Percentiles rank a stretch among this genome's conserved stretches.
Evolutionary conservation across 352 stramenopile genomes (phyloP).

Genomic region (Globisporangium emineosum): DNA sequence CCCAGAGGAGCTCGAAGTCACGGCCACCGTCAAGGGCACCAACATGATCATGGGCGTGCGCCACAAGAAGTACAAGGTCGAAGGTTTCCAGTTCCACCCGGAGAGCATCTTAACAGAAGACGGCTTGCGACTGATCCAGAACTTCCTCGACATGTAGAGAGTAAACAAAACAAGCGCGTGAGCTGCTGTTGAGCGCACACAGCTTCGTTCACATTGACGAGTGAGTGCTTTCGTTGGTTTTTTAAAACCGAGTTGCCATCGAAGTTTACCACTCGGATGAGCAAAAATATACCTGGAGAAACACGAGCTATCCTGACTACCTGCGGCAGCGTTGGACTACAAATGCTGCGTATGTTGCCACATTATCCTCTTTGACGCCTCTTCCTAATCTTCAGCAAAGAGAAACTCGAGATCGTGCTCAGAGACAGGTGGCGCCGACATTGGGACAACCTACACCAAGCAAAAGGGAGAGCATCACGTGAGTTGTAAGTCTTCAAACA

Average conservation of each 20-base stretch:
- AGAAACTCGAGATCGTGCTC: constrained; percentile 67
- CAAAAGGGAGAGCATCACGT: neutral
- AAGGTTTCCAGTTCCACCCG: constrained; percentile 88
- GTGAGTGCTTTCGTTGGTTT: neutral
- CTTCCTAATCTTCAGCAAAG: constrained; percentile 67
- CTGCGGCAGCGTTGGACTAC: neutral
- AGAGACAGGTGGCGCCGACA: constrained; percentile 24
- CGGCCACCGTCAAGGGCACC: constrained; percentile 74
- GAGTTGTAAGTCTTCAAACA: neutral
- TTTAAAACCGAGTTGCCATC: neutral
- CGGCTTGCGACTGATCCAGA: constrained; percentile 81
- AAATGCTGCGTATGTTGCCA: too few species aligned
- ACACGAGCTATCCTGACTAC: neutral
- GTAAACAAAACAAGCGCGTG: neutral
- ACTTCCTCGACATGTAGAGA: constrained; percentile 84
- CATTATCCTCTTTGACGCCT: neutral
- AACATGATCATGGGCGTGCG: constrained; percentile 89
- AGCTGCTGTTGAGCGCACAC: neutral
- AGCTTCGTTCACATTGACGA: neutral
- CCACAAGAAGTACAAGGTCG: constrained; percentile 84
- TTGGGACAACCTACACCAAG: constrained; percentile 42
- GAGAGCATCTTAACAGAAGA: constrained; percentile 86
- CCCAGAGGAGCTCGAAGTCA: constrained; percentile 74
- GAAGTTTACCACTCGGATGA: neutral
- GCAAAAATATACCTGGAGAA: constrained; percentile 13